These are phyloP conservation scores for Mycena venus DNA, from an alignment of 768 basidiomycete genomes.

Conservation along the genomic window DNA sequence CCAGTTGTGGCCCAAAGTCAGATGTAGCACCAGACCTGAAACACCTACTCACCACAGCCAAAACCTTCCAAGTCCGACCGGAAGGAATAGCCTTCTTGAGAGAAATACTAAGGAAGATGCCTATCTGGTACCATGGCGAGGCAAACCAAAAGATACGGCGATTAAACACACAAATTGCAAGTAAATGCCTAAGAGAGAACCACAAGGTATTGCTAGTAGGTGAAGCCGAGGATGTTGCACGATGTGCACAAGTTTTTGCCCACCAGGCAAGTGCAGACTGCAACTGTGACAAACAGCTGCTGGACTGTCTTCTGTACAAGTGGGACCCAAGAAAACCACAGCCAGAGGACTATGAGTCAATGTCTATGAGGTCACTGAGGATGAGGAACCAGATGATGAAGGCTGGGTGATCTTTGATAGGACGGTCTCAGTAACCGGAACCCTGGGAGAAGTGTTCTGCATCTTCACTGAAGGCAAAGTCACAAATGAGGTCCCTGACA, in stretches of 20 bases:
- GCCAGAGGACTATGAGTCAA: background rate
- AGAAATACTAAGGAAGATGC: too few relatives aligned
- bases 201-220: too few relatives aligned
- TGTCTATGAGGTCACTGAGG: conserved; percentile 5
- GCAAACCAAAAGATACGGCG: background rate
- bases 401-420: conserved; percentile 1
- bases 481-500: background rate
- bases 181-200: too few relatives aligned
- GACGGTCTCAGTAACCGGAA: background rate
- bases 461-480: conserved; percentile 19
- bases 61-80: too few relatives aligned
- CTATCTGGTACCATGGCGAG: background rate
- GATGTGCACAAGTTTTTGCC: too few relatives aligned
- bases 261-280: too few relatives aligned
- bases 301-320: conserved; percentile 14
- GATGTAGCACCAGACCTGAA: too few relatives aligned
- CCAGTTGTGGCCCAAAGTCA: too few relatives aligned
- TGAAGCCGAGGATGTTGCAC: too few relatives aligned
- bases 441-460: conserved; percentile 17
- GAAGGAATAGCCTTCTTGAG: too few relatives aligned
- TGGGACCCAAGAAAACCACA: conserved; percentile 26
- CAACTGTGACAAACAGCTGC: too few relatives aligned
- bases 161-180: background rate
- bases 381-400: background rate
- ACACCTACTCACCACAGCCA: too few relatives aligned